These are phyloP conservation scores for Aspergillus nomiae DNA, from an alignment of 2,329 filamentous ascomycete genomes.

Conservation along the genomic window DNA sequence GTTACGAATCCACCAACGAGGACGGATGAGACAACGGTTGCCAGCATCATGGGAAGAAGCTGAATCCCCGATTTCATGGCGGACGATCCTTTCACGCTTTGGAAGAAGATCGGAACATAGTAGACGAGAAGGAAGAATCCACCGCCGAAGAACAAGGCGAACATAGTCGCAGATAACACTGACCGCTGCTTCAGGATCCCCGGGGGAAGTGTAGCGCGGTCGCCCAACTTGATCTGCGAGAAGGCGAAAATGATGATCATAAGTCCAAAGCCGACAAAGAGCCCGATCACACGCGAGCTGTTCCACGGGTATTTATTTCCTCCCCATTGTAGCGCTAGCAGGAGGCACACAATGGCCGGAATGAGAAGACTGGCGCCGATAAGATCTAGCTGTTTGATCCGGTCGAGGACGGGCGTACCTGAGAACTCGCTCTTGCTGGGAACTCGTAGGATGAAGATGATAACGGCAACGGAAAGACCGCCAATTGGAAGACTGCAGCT, in stretches of 20 bases:
- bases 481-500: slow-evolving; percentile 39
- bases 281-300: slow-evolving; percentile 24
- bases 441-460: slow-evolving; percentile 52
- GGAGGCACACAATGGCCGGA: slow-evolving; percentile 23
- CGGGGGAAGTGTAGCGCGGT: slow-evolving; percentile 54
- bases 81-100: slow-evolving; percentile 46
- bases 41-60: slow-evolving; percentile 42
- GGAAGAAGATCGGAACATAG: slow-evolving; percentile 51
- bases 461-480: slow-evolving; percentile 44
- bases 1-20: slow-evolving; percentile 35
- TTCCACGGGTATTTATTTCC: slow-evolving; percentile 24
- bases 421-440: slow-evolving; percentile 34
- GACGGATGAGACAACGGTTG: slow-evolving; percentile 38
- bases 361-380: slow-evolving; percentile 37
- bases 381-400: slow-evolving; percentile 44
- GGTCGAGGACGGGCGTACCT: slow-evolving; percentile 35
- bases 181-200: slow-evolving; percentile 52
- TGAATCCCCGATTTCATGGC: slow-evolving; percentile 51
- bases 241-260: slow-evolving; percentile 45
- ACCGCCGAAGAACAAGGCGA: slow-evolving; percentile 39
- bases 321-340: slow-evolving; percentile 29
- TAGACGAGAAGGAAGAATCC: slow-evolving; percentile 45
- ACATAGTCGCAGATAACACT: slow-evolving; percentile 35
- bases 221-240: slow-evolving; percentile 50
- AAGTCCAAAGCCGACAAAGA: slow-evolving; percentile 27